phyloP scores from a whole-genome alignment of 148 eudicot species.

The Vaccinium corymbosum region DNA sequence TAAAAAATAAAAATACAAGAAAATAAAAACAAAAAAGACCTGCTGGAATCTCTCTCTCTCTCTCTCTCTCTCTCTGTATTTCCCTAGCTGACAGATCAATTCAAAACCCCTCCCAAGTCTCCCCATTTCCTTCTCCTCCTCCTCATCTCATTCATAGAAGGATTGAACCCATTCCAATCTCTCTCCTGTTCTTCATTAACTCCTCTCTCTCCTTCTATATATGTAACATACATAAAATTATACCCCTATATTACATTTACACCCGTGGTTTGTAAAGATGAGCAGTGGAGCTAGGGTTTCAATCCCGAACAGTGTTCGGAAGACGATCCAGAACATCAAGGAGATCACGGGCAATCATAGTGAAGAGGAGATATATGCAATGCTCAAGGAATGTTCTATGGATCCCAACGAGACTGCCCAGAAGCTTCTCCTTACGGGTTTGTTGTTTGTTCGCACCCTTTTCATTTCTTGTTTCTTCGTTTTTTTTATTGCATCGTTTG shows the following conservation, averaged over 20 bases:
- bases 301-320: constrained; percentile 43
- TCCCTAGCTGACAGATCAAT: constrained; percentile 16
- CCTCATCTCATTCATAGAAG: background rate
- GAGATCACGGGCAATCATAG: constrained; percentile 57
- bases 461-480: background rate
- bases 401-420: constrained; percentile 75
- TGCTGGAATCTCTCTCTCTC: background rate
- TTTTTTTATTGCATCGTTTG: background rate
- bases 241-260: background rate
- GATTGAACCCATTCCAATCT: background rate
- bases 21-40: background rate
- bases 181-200: background rate
- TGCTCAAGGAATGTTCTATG: constrained; percentile 69
- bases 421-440: constrained; percentile 41
- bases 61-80: background rate
- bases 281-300: constrained; percentile 54
- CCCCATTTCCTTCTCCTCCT: background rate
- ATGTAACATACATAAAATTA: background rate
- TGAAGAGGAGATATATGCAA: constrained; percentile 58
- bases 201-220: background rate
- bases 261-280: constrained; percentile 29
- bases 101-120: constrained; percentile 20
- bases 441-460: background rate
- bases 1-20: background rate
- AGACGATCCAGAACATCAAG: constrained; percentile 47